These are phyloP conservation scores for Euphorbia celastroides DNA, from an alignment of 441 rosid genomes.

Conservation along the genomic window DNA sequence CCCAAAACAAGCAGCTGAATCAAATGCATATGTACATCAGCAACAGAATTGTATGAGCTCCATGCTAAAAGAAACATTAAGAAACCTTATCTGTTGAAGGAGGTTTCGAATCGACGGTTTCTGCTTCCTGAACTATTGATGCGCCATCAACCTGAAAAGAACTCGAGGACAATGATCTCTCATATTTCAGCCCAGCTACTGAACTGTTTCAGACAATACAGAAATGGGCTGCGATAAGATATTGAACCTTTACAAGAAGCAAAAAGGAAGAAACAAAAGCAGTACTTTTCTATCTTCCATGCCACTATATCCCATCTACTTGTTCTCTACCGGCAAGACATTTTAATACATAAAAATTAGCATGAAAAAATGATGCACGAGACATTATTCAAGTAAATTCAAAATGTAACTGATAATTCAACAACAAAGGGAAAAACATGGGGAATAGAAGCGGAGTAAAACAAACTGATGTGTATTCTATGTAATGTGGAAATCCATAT, in stretches of 20 bases:
- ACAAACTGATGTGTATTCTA: background rate
- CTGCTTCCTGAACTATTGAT: conserved; percentile 65
- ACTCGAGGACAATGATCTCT: conserved; percentile 27
- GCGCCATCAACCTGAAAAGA: conserved; percentile 44
- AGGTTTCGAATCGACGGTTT: conserved; percentile 53
- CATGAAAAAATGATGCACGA: background rate
- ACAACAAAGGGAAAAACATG: background rate
- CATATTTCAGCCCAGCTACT: conserved; percentile 13
- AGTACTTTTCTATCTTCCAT: background rate
- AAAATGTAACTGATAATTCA: background rate
- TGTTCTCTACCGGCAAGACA: background rate
- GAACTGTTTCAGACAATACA: conserved; percentile 14
- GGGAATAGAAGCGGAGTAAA: background rate
- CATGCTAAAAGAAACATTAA: background rate
- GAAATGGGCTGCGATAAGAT: background rate
- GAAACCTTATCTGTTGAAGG: conserved; percentile 66
- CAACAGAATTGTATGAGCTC: conserved; percentile 2
- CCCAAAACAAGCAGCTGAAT: conserved; percentile 81
- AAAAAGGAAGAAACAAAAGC: background rate
- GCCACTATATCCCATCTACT: background rate
- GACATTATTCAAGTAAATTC: background rate
- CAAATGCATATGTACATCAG: conserved; percentile 1
- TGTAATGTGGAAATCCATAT: background rate
- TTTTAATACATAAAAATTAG: background rate
- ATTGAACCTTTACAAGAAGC: background rate